Percentiles rank a stretch among this genome's conserved stretches.
These are phyloP conservation scores for Pichia exigua DNA, from an alignment of 805 yeast genomes.

Conservation along the genomic window DNA sequence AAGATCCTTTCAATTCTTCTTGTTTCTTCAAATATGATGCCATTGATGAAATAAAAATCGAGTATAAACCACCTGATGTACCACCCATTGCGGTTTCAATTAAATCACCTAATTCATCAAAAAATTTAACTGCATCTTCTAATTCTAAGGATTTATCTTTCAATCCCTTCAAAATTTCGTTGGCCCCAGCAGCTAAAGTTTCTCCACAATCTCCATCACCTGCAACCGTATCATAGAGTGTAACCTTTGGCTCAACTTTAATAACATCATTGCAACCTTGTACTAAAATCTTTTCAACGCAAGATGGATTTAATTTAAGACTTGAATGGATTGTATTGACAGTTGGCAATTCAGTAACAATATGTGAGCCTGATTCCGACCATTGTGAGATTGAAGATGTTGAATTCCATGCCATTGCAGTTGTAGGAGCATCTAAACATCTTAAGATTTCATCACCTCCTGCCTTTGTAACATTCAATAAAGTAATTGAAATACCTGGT, in stretches of 20 bases:
- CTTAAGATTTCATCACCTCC: conserved; percentile 39
- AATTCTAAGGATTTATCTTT: conserved; percentile 31
- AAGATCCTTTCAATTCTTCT: conserved; percentile 16
- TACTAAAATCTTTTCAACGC: conserved; percentile 31
- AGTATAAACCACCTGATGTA: conserved; percentile 89
- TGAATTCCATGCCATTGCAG: conserved; percentile 79
- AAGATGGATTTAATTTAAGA: conserved; percentile 25
- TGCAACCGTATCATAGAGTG: conserved; percentile 77
- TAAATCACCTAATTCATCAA: conserved; percentile 68
- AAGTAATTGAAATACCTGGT: conserved; percentile 83
- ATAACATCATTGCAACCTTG: conserved; percentile 46
- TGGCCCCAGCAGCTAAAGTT: conserved; percentile 76
- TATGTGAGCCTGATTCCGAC: conserved; percentile 8
- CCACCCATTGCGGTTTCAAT: conserved; percentile 94
- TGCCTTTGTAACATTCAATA: conserved; percentile 59
- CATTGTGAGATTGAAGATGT: conserved; percentile 25
- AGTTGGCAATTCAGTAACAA: conserved; percentile 25
- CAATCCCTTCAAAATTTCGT: conserved; percentile 54
- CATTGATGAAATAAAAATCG: conserved; percentile 75
- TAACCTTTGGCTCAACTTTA: conserved; percentile 73
- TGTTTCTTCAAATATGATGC: conserved; percentile 44
- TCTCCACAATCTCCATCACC: conserved; percentile 99
- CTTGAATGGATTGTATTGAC: conserved; percentile 11
- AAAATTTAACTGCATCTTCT: conserved; percentile 46
- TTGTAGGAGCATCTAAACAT: conserved; percentile 61